These are phyloP conservation scores for Massariosphaeria phaeospora DNA, from an alignment of 495 filamentous ascomycete genomes.

Conservation along the genomic window DNA sequence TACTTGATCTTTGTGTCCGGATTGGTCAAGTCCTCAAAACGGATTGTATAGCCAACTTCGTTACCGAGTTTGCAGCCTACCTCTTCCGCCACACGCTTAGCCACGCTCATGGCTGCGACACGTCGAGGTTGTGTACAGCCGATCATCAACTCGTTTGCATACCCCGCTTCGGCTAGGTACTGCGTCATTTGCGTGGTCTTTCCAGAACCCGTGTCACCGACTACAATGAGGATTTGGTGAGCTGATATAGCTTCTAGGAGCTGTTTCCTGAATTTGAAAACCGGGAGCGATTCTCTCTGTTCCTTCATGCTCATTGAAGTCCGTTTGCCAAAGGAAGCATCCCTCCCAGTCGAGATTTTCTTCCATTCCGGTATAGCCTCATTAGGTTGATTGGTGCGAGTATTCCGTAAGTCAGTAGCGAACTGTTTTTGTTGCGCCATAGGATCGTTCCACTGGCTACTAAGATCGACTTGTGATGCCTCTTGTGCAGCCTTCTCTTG, in stretches of 20 bases:
- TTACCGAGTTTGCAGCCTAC: slow-evolving; percentile 86
- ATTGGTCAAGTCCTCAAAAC: slow-evolving; percentile 92
- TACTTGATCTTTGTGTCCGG: slow-evolving; percentile 95
- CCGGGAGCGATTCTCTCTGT: slow-evolving; percentile 84
- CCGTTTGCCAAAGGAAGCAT: slow-evolving; percentile 75
- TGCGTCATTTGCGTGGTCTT: slow-evolving; percentile 97
- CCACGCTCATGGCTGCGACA: slow-evolving; percentile 95
- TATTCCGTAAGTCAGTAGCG: slow-evolving; percentile 70
- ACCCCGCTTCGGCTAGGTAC: slow-evolving; percentile 88
- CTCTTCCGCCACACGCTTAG: slow-evolving; percentile 94
- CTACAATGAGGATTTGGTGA: slow-evolving; percentile 91
- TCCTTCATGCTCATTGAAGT: slow-evolving; percentile 93
- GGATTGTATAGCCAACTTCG: slow-evolving; percentile 95
- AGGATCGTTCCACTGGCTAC: slow-evolving; percentile 92
- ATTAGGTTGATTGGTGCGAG: slow-evolving; percentile 51
- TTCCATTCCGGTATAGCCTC: slow-evolving; percentile 91
- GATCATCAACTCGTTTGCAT: slow-evolving; percentile 82
- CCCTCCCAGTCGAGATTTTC: slow-evolving; percentile 72
- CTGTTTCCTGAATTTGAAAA: slow-evolving; percentile 83
- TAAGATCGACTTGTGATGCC: slow-evolving; percentile 74
- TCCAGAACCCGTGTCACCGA: slow-evolving; percentile 93
- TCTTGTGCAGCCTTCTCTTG: slow-evolving; percentile 78
- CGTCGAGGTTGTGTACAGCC: slow-evolving; percentile 97
- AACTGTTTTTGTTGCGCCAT: slow-evolving; percentile 89
- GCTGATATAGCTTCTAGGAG: slow-evolving; percentile 80